Base-by-base conservation (phyloP, 805 yeast genomes). In the Kuraishia cidri region DNA sequence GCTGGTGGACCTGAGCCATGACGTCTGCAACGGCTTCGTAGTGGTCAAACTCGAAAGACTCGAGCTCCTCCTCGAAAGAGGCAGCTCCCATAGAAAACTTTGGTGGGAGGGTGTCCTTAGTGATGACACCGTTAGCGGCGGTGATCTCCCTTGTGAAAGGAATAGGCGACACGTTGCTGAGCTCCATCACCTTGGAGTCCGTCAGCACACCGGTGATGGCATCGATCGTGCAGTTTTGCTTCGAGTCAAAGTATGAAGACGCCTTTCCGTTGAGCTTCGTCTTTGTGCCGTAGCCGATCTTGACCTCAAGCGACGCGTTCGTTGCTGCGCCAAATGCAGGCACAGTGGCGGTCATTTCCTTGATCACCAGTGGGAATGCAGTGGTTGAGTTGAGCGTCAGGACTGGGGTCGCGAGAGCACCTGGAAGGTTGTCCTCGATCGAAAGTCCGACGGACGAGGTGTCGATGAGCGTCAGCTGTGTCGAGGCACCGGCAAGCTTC, bases 121-220 rank as follows among this genome's bases (percentile, higher is more conserved):
- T 33, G 32, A 41, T 33, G 21, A 36, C 22, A 11, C 45, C 45
- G 32, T 41, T 25, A 19, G 31, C 40, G 22, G 35, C 41, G 10
- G 36, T 32, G 21, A 41, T 36, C 14, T 37, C 26, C 35, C 45
- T 41, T 14, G 37, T 13, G 32, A 29, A 41, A 26, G 45, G 45
- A 9, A 37, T 14, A 21, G 37, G 33, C 3, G 24, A 28, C n/a
- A 18, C 21, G 13, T 25, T 31, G 5, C 19, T 14, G 8, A 13
- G 12, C 27, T 35, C 37, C 9, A 30, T 30, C 19, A 35, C 32
- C 6, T 26, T 18, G 24, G 33, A 30, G 10, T 37, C 39, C 6
- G 41, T 39, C 8, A 27, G 11, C 10, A 33, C 32, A 24, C 33
- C 33, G 10, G 32, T 14, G 17, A 37, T 19, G 25, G 29, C 41